These are phyloP conservation scores for Aspergillus chevalieri DNA, from an alignment of 2,329 filamentous ascomycete genomes.

Conservation along the genomic window DNA sequence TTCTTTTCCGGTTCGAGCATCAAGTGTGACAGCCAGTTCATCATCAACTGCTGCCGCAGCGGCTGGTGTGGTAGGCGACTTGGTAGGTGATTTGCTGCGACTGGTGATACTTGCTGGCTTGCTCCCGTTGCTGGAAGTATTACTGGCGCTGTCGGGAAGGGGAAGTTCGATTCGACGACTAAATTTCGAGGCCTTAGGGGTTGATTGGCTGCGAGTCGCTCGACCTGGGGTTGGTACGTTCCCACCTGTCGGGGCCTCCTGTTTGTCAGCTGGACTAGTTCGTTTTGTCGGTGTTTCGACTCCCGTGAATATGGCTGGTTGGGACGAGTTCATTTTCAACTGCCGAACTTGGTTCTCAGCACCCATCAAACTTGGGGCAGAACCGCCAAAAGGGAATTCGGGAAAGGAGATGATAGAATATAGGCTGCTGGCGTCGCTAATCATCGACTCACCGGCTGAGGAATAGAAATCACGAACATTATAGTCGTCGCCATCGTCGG, in stretches of 20 bases:
- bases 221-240: conserved; percentile 9
- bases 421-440: conserved; percentile 29
- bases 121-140: conserved; percentile 23
- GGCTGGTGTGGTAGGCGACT: conserved; percentile 3
- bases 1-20: conserved; percentile 36
- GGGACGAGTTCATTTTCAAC: conserved; percentile 43
- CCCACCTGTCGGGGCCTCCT: conserved; percentile 18
- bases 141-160: conserved; percentile 34
- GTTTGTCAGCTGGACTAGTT: conserved; percentile 21
- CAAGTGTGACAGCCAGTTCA: conserved; percentile 38
- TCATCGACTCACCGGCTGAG: conserved; percentile 35
- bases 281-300: conserved; percentile 28
- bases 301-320: conserved; percentile 26
- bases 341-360: conserved; percentile 43
- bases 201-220: conserved; percentile 17
- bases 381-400: conserved; percentile 28
- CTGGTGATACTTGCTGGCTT: conserved; percentile 7
- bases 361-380: conserved; percentile 43
- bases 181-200: conserved; percentile 27
- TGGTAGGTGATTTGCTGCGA: conserved; percentile 1
- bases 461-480: conserved; percentile 36
- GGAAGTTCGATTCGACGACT: conserved; percentile 34
- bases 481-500: conserved; percentile 27
- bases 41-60: conserved; percentile 17
- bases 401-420: conserved; percentile 35